Conservation (phyloP, 2,329 filamentous ascomycete species). For the Colletotrichum noveboracense region DNA sequence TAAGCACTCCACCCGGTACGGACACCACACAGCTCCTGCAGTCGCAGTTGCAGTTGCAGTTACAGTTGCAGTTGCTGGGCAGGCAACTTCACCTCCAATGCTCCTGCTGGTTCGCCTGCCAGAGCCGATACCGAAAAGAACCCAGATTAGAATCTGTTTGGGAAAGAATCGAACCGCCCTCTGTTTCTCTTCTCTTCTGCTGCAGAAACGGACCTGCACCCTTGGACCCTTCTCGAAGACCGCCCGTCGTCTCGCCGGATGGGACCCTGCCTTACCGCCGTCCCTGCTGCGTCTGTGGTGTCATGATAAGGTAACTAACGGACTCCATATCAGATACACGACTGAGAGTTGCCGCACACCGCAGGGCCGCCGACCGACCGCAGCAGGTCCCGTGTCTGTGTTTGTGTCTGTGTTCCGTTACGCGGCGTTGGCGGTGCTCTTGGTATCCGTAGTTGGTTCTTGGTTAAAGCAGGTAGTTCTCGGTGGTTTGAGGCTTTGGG, state of each 20-base stretch:
- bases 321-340: not conserved
- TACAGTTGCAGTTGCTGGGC: not conserved
- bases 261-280: not conserved
- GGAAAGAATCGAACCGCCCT: not conserved
- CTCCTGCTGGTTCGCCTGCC: not conserved
- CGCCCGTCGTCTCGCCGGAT: not conserved
- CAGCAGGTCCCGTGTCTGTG: constrained; percentile 5
- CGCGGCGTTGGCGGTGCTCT: constrained; percentile 2
- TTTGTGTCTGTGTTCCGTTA: not conserved
- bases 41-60: not conserved
- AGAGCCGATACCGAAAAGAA: not conserved
- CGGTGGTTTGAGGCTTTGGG: not conserved
- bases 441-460: not conserved
- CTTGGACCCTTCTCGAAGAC: constrained; percentile 2
- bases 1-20: not conserved
- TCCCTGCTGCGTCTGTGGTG: constrained; percentile 8
- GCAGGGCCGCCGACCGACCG: not conserved
- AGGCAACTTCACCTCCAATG: not conserved
- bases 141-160: not conserved
- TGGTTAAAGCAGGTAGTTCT: not conserved
- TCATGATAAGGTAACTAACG: not conserved
- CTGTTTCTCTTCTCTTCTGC: not conserved
- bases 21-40: not conserved
- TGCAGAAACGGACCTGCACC: not conserved
- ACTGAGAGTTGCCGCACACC: not conserved